phyloP scores from a whole-genome alignment of 164 flowering plant genomes.

The Chloranthus sessilifolius region DNA sequence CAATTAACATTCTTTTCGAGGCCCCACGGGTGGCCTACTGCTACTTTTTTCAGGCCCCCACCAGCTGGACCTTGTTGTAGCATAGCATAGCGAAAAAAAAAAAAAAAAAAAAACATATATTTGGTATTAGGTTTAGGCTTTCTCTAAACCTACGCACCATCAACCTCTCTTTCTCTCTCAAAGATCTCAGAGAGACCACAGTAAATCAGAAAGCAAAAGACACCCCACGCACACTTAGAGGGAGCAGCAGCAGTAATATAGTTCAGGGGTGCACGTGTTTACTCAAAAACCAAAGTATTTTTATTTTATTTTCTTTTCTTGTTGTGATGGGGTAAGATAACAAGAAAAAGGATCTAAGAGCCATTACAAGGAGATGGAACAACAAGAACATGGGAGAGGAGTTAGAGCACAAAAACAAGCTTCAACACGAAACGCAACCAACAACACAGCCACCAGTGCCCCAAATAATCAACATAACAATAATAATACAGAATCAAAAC shows the following conservation, averaged over 20 bases:
- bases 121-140: not conserved
- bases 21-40: constrained; percentile 24
- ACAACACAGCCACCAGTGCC: not conserved
- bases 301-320: constrained; percentile 12
- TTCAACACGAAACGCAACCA: not conserved
- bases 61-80: not conserved
- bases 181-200: constrained; percentile 1
- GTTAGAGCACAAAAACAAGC: too few species aligned
- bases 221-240: too few species aligned
- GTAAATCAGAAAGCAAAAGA: constrained; percentile 7
- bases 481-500: constrained; percentile 13
- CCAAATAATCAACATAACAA: constrained; percentile 17
- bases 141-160: constrained; percentile 1
- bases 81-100: not conserved
- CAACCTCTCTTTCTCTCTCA: not conserved
- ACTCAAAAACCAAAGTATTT: not conserved
- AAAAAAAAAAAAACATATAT: not conserved
- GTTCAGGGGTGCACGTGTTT: constrained; percentile 6
- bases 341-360: not conserved
- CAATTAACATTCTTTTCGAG: constrained; percentile 23
- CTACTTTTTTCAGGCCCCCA: constrained; percentile 7
- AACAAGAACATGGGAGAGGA: constrained; percentile 20
- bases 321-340: constrained; percentile 17
- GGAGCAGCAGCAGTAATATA: too few species aligned
- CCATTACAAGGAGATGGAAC: constrained; percentile 38